Evolutionary conservation across 495 filamentous ascomycete genomes (phyloP).

Genomic region (Penicillium verhagenii): DNA sequence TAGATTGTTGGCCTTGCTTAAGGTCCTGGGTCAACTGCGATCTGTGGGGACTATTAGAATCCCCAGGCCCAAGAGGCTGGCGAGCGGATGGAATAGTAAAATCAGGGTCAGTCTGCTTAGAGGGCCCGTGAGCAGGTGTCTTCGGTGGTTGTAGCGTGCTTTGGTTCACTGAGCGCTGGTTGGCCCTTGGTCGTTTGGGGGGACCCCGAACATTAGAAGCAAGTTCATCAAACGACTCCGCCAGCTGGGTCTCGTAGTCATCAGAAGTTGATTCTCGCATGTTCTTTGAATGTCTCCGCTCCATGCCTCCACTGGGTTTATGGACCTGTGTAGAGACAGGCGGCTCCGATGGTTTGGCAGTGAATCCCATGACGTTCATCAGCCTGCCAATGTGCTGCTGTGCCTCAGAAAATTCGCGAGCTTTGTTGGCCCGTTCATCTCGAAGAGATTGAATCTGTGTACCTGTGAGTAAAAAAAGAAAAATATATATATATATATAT

Average conservation of each 20-base stretch:
- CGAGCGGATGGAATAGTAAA: background rate
- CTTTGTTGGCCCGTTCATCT: slow-evolving; percentile 41
- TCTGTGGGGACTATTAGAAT: slow-evolving; percentile 30
- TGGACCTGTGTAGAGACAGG: background rate
- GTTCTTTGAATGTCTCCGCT: background rate
- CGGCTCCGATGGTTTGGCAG: slow-evolving; percentile 21
- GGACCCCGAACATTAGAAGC: slow-evolving; percentile 16
- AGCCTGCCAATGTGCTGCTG: slow-evolving; percentile 49
- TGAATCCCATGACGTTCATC: slow-evolving; percentile 49
- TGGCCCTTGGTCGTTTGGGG: slow-evolving; percentile 33
- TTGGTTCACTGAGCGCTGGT: slow-evolving; percentile 5
- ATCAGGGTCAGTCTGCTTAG: background rate
- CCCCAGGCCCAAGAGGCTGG: slow-evolving; percentile 23
- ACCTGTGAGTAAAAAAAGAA: background rate
- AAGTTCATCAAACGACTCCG: slow-evolving; percentile 23
- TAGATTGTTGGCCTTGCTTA: background rate
- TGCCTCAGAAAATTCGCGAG: slow-evolving; percentile 49
- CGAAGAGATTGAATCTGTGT: slow-evolving; percentile 39
- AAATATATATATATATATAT: background rate
- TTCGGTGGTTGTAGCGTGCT: background rate
- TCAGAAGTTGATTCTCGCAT: background rate
- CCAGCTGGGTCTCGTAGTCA: slow-evolving; percentile 22
- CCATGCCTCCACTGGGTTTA: background rate
- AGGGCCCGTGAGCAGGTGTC: background rate
- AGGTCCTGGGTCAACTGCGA: slow-evolving; percentile 15